Evolutionary conservation across 73 alveolate species (phyloP).

Genomic region (Paramecium sonneborni): DNA sequence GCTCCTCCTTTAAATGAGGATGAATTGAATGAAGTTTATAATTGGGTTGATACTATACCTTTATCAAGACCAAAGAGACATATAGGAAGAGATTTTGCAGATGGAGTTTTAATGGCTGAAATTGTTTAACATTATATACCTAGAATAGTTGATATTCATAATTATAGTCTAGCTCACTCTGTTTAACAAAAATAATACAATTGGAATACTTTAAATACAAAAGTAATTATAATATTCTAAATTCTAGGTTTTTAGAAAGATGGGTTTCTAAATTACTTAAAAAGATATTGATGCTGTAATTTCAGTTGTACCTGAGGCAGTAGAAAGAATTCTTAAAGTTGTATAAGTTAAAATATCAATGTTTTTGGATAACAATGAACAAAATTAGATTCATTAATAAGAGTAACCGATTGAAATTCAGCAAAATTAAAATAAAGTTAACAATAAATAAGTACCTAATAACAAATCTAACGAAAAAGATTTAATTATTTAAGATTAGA

Average conservation of each 20-base stretch:
- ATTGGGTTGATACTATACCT: constrained; percentile 99
- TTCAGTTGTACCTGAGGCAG: constrained; percentile 89
- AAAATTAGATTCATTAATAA: background rate
- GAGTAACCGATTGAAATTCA: background rate
- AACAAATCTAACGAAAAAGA: constrained; percentile 27
- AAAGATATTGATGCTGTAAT: constrained; percentile 85
- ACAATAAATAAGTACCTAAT: background rate
- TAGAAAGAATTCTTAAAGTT: constrained; percentile 85
- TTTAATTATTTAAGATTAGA: constrained; percentile 50
- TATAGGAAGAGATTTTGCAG: constrained; percentile 97
- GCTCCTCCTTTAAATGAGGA: constrained; percentile 80
- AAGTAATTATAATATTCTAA: background rate
- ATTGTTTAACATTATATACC: constrained; percentile 84
- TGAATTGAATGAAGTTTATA: constrained; percentile 86
- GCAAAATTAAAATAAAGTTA: background rate
- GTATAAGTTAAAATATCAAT: constrained; percentile 59
- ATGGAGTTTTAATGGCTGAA: constrained; percentile 94
- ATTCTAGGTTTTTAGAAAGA: constrained; percentile 85
- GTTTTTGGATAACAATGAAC: constrained; percentile 67
- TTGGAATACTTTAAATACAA: constrained; percentile 93
- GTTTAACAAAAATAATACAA: constrained; percentile 79
- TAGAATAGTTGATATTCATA: constrained; percentile 83
- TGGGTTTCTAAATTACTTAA: constrained; percentile 88
- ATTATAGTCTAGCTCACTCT: constrained; percentile 83
- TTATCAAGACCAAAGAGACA: constrained; percentile 95